phyloP scores from a whole-genome alignment of 2,329 filamentous ascomycete genomes.

The Hypoxylon sp. region DNA sequence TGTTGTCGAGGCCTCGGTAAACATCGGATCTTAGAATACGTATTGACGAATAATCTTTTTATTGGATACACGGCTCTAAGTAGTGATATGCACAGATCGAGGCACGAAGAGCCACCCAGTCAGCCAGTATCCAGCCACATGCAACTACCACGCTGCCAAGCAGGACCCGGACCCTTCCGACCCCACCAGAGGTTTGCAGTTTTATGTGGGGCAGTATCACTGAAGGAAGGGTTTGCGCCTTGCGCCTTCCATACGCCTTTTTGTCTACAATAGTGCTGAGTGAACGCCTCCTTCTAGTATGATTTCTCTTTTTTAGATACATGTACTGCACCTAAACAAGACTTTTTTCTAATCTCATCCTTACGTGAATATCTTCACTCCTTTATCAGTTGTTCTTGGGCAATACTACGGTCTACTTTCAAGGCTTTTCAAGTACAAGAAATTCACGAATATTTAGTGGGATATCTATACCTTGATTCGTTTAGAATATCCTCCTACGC shows the following conservation, averaged over 20 bases:
- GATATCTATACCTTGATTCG: neutral
- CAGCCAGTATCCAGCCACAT: neutral
- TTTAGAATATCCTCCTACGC: neutral
- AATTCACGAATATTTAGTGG: neutral
- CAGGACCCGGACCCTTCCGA: constrained; percentile 7
- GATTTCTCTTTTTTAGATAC: too few species aligned
- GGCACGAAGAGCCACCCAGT: neutral
- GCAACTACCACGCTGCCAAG: too few species aligned
- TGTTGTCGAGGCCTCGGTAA: constrained; percentile 1
- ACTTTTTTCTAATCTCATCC: too few species aligned
- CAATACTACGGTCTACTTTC: too few species aligned
- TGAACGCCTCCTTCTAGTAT: too few species aligned
- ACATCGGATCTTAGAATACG: neutral
- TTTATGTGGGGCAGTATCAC: constrained; percentile 17
- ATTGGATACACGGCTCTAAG: neutral
- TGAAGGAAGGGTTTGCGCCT: constrained; percentile 24
- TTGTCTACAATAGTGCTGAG: constrained; percentile 6
- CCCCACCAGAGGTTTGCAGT: constrained; percentile 3
- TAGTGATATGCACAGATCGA: neutral
- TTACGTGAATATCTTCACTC: too few species aligned
- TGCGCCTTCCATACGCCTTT: constrained; percentile 29
- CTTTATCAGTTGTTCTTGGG: too few species aligned
- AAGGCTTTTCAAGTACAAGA: too few species aligned
- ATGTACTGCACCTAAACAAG: too few species aligned
- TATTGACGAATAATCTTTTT: neutral